A percentile compares a stretch with the other conserved stretches of the same genome.
These are phyloP conservation scores for Scheffersomyces stipitis DNA, from an alignment of 805 yeast genomes.

Conservation along the genomic window DNA sequence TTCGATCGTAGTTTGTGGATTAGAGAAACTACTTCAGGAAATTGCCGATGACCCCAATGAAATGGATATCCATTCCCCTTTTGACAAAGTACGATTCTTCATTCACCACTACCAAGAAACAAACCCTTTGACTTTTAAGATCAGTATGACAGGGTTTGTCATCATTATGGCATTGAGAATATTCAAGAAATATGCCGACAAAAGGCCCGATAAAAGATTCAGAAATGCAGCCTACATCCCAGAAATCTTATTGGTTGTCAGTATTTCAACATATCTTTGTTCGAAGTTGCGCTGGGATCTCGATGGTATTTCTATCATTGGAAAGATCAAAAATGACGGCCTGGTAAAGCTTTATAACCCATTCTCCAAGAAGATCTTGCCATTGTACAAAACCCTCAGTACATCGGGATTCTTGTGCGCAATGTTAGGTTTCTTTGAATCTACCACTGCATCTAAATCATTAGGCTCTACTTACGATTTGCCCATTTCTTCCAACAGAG, in stretches of 20 bases:
- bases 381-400: slow-evolving; percentile 57
- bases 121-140: slow-evolving; percentile 59
- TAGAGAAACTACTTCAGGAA: slow-evolving; percentile 44
- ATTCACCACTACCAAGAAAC: slow-evolving; percentile 43
- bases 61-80: slow-evolving; percentile 56
- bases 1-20: slow-evolving; percentile 67
- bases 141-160: slow-evolving; percentile 58
- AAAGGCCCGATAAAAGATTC: slow-evolving; percentile 10
- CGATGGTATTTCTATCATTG: slow-evolving; percentile 66
- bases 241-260: slow-evolving; percentile 78
- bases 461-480: slow-evolving; percentile 71
- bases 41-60: slow-evolving; percentile 32
- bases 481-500: slow-evolving; percentile 83
- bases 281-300: slow-evolving; percentile 45
- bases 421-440: slow-evolving; percentile 86
- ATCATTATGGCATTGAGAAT: slow-evolving; percentile 43
- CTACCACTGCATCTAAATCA: slow-evolving; percentile 89
- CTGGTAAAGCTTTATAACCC: slow-evolving; percentile 57
- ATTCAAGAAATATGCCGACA: slow-evolving; percentile 31
- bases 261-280: slow-evolving; percentile 56
- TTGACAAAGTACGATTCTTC: slow-evolving; percentile 64
- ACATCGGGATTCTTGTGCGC: slow-evolving; percentile 75
- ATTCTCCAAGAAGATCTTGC: slow-evolving; percentile 45
- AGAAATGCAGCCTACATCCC: slow-evolving; percentile 66
- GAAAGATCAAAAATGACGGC: slow-evolving; percentile 51